phyloP scores from a whole-genome alignment of 495 filamentous ascomycete species.

The Xylaria scruposa region DNA sequence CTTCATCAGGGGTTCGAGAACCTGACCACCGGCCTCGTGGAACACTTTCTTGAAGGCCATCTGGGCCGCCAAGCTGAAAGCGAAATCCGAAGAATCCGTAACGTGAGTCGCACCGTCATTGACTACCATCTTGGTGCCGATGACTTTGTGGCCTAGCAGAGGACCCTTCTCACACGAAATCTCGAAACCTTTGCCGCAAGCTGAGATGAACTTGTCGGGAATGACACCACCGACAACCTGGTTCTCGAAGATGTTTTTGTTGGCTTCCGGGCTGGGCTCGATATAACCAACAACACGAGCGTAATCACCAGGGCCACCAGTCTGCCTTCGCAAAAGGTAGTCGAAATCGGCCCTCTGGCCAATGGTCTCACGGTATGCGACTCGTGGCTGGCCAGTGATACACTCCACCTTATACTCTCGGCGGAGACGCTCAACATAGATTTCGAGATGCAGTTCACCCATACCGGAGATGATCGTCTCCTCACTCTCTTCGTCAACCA shows the following conservation, averaged over 20 bases:
- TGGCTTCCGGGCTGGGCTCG: constrained; percentile 78
- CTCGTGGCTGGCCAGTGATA: constrained; percentile 93
- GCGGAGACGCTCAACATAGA: constrained; percentile 98
- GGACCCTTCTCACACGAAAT: constrained; percentile 86
- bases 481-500: constrained; percentile 85
- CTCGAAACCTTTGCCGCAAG: constrained; percentile 96
- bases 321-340: constrained; percentile 94
- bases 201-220: constrained; percentile 93
- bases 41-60: constrained; percentile 98
- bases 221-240: constrained; percentile 89
- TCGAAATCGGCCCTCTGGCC: constrained; percentile 79
- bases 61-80: constrained; percentile 96
- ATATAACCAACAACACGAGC: constrained; percentile 92
- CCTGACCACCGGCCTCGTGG: constrained; percentile 71
- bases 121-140: constrained; percentile 88
- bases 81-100: constrained; percentile 96
- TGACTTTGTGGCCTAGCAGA: constrained; percentile 89
- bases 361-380: constrained; percentile 97
- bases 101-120: constrained; percentile 98
- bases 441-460: constrained; percentile 96
- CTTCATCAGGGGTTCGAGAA: constrained; percentile 98
- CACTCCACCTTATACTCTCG: constrained; percentile 97
- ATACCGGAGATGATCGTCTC: constrained; percentile 99
- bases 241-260: constrained; percentile 83
- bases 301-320: constrained; percentile 94